Conservation (phyloP, 257 asterid species). For the Jasminum sambac region DNA sequence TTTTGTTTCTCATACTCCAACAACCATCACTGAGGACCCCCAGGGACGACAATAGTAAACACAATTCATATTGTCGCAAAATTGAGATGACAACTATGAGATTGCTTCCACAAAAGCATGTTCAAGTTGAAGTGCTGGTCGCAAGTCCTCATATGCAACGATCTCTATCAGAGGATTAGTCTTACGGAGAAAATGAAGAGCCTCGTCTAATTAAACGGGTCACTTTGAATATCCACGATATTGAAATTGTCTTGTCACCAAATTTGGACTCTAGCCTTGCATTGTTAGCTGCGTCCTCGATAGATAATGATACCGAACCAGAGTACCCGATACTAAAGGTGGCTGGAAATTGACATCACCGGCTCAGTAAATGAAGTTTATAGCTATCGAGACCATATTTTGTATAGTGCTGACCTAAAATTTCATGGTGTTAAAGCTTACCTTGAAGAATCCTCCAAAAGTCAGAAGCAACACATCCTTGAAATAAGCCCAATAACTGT, state of each 20-base stretch:
- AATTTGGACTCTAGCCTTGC: slow-evolving; percentile 39
- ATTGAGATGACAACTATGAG: slow-evolving; percentile 42
- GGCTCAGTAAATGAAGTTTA: slow-evolving; percentile 42
- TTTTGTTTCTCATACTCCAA: slow-evolving; percentile 32
- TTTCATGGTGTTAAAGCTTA: slow-evolving; percentile 63
- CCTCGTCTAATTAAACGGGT: slow-evolving; percentile 28
- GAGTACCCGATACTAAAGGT: slow-evolving; percentile 35
- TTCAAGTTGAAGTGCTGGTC: slow-evolving; percentile 56
- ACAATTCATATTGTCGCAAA: slow-evolving; percentile 38
- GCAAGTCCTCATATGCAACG: slow-evolving; percentile 67
- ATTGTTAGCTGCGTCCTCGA: slow-evolving; percentile 36
- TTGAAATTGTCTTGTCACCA: slow-evolving; percentile 67
- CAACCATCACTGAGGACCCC: slow-evolving; percentile 32
- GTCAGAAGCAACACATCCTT: slow-evolving; percentile 40
- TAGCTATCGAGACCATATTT: slow-evolving; percentile 45
- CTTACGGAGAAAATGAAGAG: slow-evolving; percentile 29
- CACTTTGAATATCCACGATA: slow-evolving; percentile 53
- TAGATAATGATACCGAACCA: slow-evolving; percentile 37
- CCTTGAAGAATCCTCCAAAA: slow-evolving; percentile 41
- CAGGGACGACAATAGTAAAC: slow-evolving; percentile 36
- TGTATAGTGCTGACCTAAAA: slow-evolving; percentile 46
- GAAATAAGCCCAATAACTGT: slow-evolving; percentile 49
- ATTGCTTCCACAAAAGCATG: slow-evolving; percentile 57
- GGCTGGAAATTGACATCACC: slow-evolving; percentile 40
- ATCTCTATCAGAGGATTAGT: slow-evolving; percentile 47